phyloP scores from a whole-genome alignment of 1,284 basidiomycete species.

The Amylostereum areolatum region DNA sequence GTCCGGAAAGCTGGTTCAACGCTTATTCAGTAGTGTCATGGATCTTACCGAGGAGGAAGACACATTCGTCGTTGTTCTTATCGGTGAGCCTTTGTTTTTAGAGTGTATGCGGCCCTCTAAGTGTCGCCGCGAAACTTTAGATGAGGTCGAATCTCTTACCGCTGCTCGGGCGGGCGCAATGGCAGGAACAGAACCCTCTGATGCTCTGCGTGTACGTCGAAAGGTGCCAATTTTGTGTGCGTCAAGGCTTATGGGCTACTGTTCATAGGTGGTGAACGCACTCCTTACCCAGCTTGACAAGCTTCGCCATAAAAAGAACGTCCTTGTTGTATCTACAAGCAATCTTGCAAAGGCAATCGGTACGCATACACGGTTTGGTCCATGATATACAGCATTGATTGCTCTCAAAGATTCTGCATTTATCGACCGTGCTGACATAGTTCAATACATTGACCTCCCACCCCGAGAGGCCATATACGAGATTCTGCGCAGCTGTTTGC shows the following conservation, averaged over 20 bases:
- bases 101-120: neutral
- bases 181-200: conserved; percentile 91
- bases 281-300: conserved; percentile 96
- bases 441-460: conserved; percentile 91
- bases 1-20: conserved; percentile 96
- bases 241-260: neutral
- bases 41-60: conserved; percentile 88
- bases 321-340: conserved; percentile 94
- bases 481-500: conserved; percentile 81
- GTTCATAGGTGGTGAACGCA: conserved; percentile 87
- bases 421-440: conserved; percentile 94
- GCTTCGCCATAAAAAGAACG: conserved; percentile 88
- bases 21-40: conserved; percentile 83
- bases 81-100: conserved; percentile 50
- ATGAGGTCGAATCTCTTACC: conserved; percentile 96
- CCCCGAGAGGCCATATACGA: conserved; percentile 89
- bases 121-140: conserved; percentile 30
- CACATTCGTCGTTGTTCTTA: conserved; percentile 90
- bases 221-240: neutral
- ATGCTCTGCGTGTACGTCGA: conserved; percentile 79
- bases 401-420: conserved; percentile 77
- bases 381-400: neutral
- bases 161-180: conserved; percentile 92
- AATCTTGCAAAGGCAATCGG: conserved; percentile 95
- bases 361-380: conserved; percentile 27